These are phyloP conservation scores for Litchi chinensis DNA, from an alignment of 345 rosid species.

Conservation along the genomic window DNA sequence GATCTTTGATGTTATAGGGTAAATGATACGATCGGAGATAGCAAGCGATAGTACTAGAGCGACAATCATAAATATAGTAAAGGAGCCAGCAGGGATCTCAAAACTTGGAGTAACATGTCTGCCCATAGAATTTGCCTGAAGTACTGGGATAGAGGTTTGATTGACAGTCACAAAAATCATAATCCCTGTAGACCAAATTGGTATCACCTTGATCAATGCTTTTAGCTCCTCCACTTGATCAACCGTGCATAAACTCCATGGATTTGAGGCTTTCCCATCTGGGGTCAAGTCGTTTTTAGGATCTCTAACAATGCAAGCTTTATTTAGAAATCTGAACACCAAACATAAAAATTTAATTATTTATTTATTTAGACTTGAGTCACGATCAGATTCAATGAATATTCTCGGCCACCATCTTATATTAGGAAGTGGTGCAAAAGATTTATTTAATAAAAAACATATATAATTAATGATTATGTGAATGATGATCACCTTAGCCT, in stretches of 20 bases:
- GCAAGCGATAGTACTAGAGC: conserved; percentile 42
- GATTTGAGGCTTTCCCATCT: conserved; percentile 35
- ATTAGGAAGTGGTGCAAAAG: too few species aligned
- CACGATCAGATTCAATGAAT: too few species aligned
- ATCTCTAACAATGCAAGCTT: conserved; percentile 48
- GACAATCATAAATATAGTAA: conserved; percentile 35
- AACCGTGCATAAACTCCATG: conserved; percentile 52
- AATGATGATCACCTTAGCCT: conserved; percentile 39
- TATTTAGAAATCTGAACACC: conserved; percentile 48
- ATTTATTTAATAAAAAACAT: not conserved
- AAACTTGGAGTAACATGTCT: conserved; percentile 45
- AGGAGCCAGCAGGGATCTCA: conserved; percentile 57
- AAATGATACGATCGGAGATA: conserved; percentile 39
- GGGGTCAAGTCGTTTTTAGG: conserved; percentile 31
- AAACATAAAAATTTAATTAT: not conserved
- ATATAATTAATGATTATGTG: not conserved
- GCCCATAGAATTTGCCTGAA: conserved; percentile 56
- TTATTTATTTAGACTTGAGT: too few species aligned
- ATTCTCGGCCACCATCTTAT: too few species aligned
- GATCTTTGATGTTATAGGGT: conserved; percentile 41
- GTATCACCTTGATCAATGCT: conserved; percentile 46
- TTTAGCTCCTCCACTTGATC: conserved; percentile 68
- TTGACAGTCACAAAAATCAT: conserved; percentile 32
- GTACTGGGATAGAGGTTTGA: conserved; percentile 43
- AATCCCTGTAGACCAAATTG: conserved; percentile 59